Base-by-base conservation (phyloP, 371 early-diverging fungal genomes). In the Actinomucor elegans region DNA sequence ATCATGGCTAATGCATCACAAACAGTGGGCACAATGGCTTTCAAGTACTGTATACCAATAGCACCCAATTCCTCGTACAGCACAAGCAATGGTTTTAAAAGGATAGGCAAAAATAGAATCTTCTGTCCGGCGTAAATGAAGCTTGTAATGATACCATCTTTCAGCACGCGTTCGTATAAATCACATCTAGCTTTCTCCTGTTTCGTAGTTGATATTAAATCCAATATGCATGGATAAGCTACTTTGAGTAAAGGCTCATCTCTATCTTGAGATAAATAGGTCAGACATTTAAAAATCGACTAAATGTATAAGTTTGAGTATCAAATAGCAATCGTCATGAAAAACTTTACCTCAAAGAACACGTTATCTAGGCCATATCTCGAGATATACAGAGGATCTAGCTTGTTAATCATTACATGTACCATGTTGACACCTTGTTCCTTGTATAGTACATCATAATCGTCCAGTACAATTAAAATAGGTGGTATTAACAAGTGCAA, bases 201-300 rank as follows among this genome's bases (percentile, higher is more conserved):
- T 27, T 51, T 55, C 12, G 26, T 38, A 1, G 26, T 28, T 28
- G 56, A 49, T 3, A 72, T 67, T 4, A 75, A 32, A 29, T 67
- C 68, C 10, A 67, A 29, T 24, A 69, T 24, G 23, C 73, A 75
- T 12, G 61, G 55, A 45, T 75, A 75, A 4, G 76, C 26, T 14
- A 49, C 58, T 26, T 49, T 32, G 4, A 72, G 31, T 27, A 72
- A 32, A 0, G 49, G 50, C 1, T 55, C 10, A 18, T 69, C 71
- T n/a, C 58, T 43, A 2, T 69, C 62, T 20, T 67, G 45, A 4
- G 68, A 59, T 24, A 75, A 29, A 40, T 72, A 72, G 6, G 17
- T 42, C 5, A 72, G 38, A 28, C 73, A 75, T n/a, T 61, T 61
- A 47, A 69, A 75, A 1, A 75, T 36, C 10, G 67, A 56, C 74